Evolutionary conservation across 371 early-diverging fungal genomes (phyloP).

Genomic region (Gilbertella persicaria): DNA sequence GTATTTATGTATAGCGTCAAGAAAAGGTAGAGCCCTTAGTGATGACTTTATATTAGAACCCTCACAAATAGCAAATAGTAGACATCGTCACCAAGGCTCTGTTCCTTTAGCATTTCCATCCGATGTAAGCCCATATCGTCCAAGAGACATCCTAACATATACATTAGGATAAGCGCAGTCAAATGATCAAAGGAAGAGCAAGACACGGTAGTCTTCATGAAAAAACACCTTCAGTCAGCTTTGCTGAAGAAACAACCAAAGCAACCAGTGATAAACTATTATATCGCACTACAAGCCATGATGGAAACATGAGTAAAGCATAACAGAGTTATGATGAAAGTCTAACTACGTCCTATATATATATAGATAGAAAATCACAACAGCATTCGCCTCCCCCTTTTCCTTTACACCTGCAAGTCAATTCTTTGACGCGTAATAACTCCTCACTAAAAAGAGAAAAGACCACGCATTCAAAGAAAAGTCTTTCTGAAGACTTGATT

Average conservation of each 20-base stretch:
- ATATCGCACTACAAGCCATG: slow-evolving; percentile 25
- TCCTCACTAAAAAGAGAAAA: slow-evolving; percentile 3
- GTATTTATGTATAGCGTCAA: not conserved
- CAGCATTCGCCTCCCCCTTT: slow-evolving; percentile 9
- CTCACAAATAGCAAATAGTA: slow-evolving; percentile 4
- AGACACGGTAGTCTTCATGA: slow-evolving; percentile 22
- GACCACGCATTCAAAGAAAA: not conserved
- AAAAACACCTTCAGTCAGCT: slow-evolving; percentile 17
- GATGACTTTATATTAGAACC: slow-evolving; percentile 19
- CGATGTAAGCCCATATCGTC: too few relatives aligned
- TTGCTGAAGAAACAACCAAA: slow-evolving; percentile 20
- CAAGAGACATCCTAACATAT: too few relatives aligned
- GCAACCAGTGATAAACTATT: slow-evolving; percentile 5
- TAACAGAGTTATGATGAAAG: not conserved
- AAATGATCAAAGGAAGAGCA: slow-evolving; percentile 3
- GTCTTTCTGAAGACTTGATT: not conserved
- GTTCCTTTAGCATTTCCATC: slow-evolving; percentile 7
- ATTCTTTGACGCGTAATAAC: slow-evolving; percentile 23
- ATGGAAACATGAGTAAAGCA: slow-evolving; percentile 18
- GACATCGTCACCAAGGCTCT: slow-evolving; percentile 14
- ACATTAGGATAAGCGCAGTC: too few relatives aligned
- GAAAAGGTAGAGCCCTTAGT: slow-evolving; percentile 23
- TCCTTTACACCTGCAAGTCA: slow-evolving; percentile 5
- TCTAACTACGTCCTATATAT: not conserved
- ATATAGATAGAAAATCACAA: slow-evolving; percentile 13